Conservation (phyloP, 2,329 filamentous ascomycete genomes). For the Rugonectria rugulosa region DNA sequence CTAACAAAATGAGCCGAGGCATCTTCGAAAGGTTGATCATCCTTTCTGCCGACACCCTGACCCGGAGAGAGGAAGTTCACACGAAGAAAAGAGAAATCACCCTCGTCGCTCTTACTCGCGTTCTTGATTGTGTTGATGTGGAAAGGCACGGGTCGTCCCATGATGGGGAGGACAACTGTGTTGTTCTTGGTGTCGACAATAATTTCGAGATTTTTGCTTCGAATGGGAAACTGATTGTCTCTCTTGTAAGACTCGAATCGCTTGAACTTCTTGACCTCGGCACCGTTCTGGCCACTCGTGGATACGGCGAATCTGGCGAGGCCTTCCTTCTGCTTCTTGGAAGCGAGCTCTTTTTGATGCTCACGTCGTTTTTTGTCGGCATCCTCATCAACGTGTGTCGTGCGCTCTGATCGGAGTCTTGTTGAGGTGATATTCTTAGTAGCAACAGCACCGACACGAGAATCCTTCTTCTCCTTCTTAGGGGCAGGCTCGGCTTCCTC, state of each 20-base stretch:
- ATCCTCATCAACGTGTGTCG: slow-evolving; percentile 88
- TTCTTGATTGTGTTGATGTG: slow-evolving; percentile 99
- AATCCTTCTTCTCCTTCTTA: slow-evolving; percentile 90
- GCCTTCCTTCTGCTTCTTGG: slow-evolving; percentile 90
- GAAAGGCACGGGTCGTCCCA: slow-evolving; percentile 97
- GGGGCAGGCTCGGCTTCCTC: slow-evolving; percentile 85
- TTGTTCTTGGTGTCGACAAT: slow-evolving; percentile 90
- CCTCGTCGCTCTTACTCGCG: slow-evolving; percentile 95
- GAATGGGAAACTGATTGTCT: slow-evolving; percentile 88
- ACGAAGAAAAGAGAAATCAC: slow-evolving; percentile 90
- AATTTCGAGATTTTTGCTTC: slow-evolving; percentile 85
- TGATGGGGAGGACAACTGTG: slow-evolving; percentile 92
- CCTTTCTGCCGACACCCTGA: slow-evolving; percentile 95
- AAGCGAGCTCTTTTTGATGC: slow-evolving; percentile 88
- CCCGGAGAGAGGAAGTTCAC: slow-evolving; percentile 98
- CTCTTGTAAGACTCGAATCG: slow-evolving; percentile 99
- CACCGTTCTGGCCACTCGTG: slow-evolving; percentile 83
- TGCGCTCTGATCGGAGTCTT: slow-evolving; percentile 87
- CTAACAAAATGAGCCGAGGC: slow-evolving; percentile 94
- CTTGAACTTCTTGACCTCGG: slow-evolving; percentile 98
- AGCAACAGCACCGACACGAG: slow-evolving; percentile 83
- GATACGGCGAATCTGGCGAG: slow-evolving; percentile 86
- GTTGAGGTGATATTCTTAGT: slow-evolving; percentile 96
- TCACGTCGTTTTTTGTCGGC: slow-evolving; percentile 85
- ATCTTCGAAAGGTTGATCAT: slow-evolving; percentile 98